Evolutionary conservation across 148 eudicot species (phyloP).

Genomic region (Dianthus caryophyllus): DNA sequence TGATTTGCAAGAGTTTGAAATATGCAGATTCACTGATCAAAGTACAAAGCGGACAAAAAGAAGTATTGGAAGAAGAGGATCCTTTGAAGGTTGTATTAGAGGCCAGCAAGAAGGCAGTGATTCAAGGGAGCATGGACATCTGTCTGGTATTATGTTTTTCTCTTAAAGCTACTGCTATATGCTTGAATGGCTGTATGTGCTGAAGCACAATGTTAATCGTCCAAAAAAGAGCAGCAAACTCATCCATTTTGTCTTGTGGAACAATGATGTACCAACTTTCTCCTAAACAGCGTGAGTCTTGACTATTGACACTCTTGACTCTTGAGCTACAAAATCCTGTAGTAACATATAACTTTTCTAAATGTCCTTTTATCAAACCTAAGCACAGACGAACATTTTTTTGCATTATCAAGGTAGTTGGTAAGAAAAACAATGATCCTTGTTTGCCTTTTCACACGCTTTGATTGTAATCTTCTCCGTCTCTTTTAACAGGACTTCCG

Average conservation of each 20-base stretch:
- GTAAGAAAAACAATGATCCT: neutral
- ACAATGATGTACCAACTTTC: neutral
- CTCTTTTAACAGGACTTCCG: conserved; percentile 54
- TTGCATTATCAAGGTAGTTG: neutral
- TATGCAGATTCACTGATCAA: conserved; percentile 60
- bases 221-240: neutral
- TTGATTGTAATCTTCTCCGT: conserved; percentile 16
- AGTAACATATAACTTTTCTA: neutral
- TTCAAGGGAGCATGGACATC: conserved; percentile 80
- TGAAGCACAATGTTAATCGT: neutral
- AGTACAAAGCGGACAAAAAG: conserved; percentile 52
- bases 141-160: conserved; percentile 54
- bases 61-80: conserved; percentile 49
- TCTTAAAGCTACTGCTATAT: conserved; percentile 9
- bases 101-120: conserved; percentile 73
- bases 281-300: neutral
- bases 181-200: conserved; percentile 5
- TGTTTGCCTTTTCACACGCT: conserved; percentile 13
- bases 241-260: conserved; percentile 5
- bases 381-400: neutral
- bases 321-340: neutral
- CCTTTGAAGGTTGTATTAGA: conserved; percentile 57
- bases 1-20: conserved; percentile 1
- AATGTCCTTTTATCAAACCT: neutral
- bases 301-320: no score